Evolutionary conservation across 345 rosid genomes (phyloP).

Genomic region (Barbarea vulgaris): DNA sequence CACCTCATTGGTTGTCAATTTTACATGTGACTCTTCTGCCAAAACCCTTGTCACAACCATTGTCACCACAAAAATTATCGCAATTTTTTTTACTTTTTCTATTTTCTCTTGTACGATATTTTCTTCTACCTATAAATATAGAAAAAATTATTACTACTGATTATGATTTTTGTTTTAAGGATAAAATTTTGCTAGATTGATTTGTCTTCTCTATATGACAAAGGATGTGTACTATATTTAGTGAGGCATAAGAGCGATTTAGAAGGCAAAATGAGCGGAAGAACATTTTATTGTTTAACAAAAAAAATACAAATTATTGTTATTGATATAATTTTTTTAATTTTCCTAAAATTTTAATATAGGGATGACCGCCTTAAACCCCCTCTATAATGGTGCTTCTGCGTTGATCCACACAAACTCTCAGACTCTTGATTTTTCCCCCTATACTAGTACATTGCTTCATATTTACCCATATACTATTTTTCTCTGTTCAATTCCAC

Average conservation of each 20-base stretch:
- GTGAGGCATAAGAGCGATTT: background rate
- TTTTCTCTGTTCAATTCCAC: too few relatives aligned
- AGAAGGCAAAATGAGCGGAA: conserved; percentile 8
- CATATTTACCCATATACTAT: too few relatives aligned
- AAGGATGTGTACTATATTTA: conserved; percentile 28
- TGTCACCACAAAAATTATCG: conserved; percentile 18
- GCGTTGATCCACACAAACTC: too few relatives aligned
- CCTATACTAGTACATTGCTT: too few relatives aligned
- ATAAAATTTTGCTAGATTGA: background rate
- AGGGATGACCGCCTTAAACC: too few relatives aligned
- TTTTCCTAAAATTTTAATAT: too few relatives aligned
- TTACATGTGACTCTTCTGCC: conserved; percentile 24
- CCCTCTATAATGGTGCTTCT: too few relatives aligned
- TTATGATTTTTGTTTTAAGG: background rate
- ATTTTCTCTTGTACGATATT: conserved; percentile 19
- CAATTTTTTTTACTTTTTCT: conserved; percentile 17
- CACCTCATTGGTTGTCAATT: conserved; percentile 22
- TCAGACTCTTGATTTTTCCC: too few relatives aligned
- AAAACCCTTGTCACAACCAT: conserved; percentile 21
- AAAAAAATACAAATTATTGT: too few relatives aligned
- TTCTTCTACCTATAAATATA: conserved; percentile 12
- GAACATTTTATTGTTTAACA: background rate
- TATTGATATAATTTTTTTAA: too few relatives aligned
- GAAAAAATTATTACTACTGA: conserved; percentile 26
- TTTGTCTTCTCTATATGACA: background rate